Base-by-base conservation (phyloP, 2,329 filamentous ascomycete genomes). In the Verticillium isaacii region DNA sequence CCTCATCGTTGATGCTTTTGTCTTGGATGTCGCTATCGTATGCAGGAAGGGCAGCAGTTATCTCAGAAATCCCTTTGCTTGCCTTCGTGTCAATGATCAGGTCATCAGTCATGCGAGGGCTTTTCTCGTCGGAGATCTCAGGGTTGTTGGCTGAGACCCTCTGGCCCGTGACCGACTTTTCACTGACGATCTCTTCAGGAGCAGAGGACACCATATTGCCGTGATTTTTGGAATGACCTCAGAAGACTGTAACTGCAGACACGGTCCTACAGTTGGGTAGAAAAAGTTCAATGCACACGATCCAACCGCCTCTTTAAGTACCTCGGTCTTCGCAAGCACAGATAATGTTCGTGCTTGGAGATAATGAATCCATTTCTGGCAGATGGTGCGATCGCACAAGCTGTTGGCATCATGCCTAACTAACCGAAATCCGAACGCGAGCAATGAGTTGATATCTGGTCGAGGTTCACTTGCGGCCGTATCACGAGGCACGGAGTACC, bases 1-100 rank as follows among this genome's bases (percentile, higher is more conserved):
- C 72, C 29, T 78, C 75, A 12, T 23, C 45, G 57, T 77, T 73
- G 36, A 71, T 73, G 0, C 73, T 72, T 1, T 71, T 61, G 32
- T 68, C 67, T 23, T 23, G 45, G 6, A 3, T 23, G n/a, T 50
- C 45, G 19, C 8, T 50, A 7, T 25, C 57, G 60, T 64, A 23
- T n/a, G 7, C 19, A 2, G 45, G 34, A 36, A 14, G 45, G 11
- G 45, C 45, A 3, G 19, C 8, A 5, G 45, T 23, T n/a, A 50
- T 50, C n/a, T 50, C 45, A 25, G 12, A 14, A 14, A 36, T 36
- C 8, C 14, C 19, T n/a, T 19, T 50, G 17, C 23, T 50, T 11
- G n/a, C 45, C 14, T 25, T 23, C n/a, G 19, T 4, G 6, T 19
- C 9, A 23, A n/a, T n/a, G 45, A 12, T 23, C 12, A n/a, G 25